phyloP scores from a whole-genome alignment of 495 filamentous ascomycete species.

The Cercophora samala region DNA sequence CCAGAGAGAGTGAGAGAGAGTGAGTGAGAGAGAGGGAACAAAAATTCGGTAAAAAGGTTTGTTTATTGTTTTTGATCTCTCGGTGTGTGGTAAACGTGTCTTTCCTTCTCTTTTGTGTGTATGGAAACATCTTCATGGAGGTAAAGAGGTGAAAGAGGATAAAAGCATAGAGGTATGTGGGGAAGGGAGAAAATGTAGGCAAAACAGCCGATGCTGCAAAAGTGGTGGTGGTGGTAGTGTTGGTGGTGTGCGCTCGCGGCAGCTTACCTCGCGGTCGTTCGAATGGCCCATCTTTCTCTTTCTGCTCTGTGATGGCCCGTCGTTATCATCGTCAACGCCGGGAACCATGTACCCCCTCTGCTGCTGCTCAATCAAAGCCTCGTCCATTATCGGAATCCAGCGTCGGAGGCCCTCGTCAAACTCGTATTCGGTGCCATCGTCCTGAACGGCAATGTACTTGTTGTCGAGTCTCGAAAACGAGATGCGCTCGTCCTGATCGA shows the following conservation, averaged over 20 bases:
- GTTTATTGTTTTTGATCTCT: neutral
- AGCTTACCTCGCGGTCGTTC: conserved; percentile 60
- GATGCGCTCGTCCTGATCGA: conserved; percentile 78
- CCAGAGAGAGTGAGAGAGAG: no score
- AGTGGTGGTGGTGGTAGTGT: no score
- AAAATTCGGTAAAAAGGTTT: neutral
- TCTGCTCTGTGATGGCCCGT: conserved; percentile 44
- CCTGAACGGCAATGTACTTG: conserved; percentile 80
- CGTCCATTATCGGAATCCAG: conserved; percentile 81
- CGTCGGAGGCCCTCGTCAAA: conserved; percentile 68
- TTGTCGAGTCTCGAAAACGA: conserved; percentile 77
- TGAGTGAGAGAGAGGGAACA: no score
- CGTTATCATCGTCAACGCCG: conserved; percentile 61
- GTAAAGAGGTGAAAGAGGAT: neutral
- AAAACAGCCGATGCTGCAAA: conserved; percentile 17
- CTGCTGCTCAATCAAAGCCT: conserved; percentile 74
- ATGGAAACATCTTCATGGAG: neutral
- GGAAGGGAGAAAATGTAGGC: conserved; percentile 14
- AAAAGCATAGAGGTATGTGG: neutral
- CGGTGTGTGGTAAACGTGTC: neutral
- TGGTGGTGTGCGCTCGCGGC: conserved; percentile 18
- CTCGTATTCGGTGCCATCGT: conserved; percentile 81
- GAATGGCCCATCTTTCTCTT: conserved; percentile 69
- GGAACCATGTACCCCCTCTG: conserved; percentile 60
- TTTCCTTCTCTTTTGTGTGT: neutral